Base-by-base conservation (phyloP, 441 rosid genomes). In the Gossypium schwendimanii region DNA sequence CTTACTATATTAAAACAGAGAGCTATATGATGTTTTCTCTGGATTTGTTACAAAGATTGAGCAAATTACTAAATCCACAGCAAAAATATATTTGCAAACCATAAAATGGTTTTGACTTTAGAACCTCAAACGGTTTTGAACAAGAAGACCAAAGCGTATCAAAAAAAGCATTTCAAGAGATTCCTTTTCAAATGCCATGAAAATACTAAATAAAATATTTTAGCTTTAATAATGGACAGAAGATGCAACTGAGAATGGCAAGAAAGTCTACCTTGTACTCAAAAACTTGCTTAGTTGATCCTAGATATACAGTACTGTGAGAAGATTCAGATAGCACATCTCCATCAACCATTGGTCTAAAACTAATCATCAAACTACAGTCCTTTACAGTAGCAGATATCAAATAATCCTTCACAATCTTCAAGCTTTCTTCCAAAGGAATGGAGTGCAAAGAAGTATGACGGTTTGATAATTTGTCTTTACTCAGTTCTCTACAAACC, bases 321-420 rank as follows among this genome's bases (percentile, higher is more conserved):
- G 83, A 76, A 75, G 89, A 83, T 62, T 59, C 80, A 8, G 80
- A 75, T 28, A 18, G 28, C 7, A 68, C 39, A 63, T 67, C 84
- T 24, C 23, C 76, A 7, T 55, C 82, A 33, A 76, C 76, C 65
- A 78, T 83, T 52, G 74, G 83, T 73, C 80, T 84, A 77, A 92
- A 90, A 86, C 91, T 82, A 73, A 95, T 75, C 86, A 93, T 95
- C 78, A 95, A 77, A 79, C 99, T 90, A 73, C 93, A 93, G 75
- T 95, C 99, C 76, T 95, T 95, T 2, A 89, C 97, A 61, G 96
- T 93, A 53, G 96, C 88, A 72, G 99, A 85, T 69, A 87, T 79
- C 80, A 93, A 71, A 85, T 80, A 90, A 1, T 90, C 87, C 73
- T 79, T 92, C 33, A 90, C 89, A 45, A 92, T 89, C 90, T 88